Evolutionary conservation across 2,329 filamentous ascomycete genomes (phyloP), one percentile per base, ranked within the genome.

Genomic region (Colletotrichum graminicola): DNA sequence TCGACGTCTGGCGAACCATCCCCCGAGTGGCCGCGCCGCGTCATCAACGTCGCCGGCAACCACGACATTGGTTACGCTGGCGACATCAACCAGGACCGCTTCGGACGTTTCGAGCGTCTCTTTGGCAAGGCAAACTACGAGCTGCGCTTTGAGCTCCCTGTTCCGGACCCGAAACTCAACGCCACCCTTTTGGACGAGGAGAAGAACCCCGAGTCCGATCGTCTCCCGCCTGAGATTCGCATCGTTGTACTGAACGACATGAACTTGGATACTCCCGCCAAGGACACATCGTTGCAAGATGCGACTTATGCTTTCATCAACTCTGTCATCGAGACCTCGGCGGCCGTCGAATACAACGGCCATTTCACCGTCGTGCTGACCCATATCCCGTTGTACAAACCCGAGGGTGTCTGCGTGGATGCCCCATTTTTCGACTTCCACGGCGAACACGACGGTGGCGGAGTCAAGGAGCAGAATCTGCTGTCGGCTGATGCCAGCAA

Each of bases 51-150:
- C 34, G 94, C 91, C 0, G 96, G 96, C 1, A 99, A 99, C 78
- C 96, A 99, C 79, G 96, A 99, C 80, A 91, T 99, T 77, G 96
- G 96, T 43, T 99, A 99, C 79, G 94, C 95, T 0, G 96, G 96
- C 3, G 96, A 99, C 80, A 87, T 98, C 73, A 94, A 92, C 51
- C 83, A 87, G n/a, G 86, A 90, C 73, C 90, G 94, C 4, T 85
- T 98, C 66, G 85, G 89, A 36, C 89, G 96, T 1, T 99, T 98
- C 78, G 94, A 97, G 82, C 86, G 87, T 29, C 88, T 89, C 1
- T 99, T 97, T 83, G 96, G 96, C 67, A 93, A 91, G 74, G 90
- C 93, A 23, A 97, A 98, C 80, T 99, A 97, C 87, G 94, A 97
- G 78, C 87, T 97, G 14, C 89, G 91, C 43, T 98, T 90, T 78